Base-by-base conservation (phyloP, 2,329 filamentous ascomycete species). In the Biscogniauxia marginata region DNA sequence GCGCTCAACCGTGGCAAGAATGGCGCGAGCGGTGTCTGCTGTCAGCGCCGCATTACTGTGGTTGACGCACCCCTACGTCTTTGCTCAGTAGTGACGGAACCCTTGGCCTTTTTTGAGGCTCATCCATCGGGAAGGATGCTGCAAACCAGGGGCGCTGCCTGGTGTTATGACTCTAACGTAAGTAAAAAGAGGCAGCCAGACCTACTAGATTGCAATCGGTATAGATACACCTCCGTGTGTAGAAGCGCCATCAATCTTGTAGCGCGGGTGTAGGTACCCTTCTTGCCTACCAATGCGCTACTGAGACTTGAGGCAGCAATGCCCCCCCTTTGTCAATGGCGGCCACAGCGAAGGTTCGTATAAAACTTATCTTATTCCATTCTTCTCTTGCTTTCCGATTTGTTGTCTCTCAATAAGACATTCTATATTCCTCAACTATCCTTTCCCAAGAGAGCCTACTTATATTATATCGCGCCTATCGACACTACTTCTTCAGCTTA, bases 291-390 rank as follows among this genome's bases (percentile, higher is more conserved):
- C 25, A 30, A 30, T 30, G 25, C 13, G 30, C 53, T 56, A 16
- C 53, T 48, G 23, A 55, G n/a, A 52, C 58, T 56, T 50, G 62
- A 64, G 60, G 62, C 62, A 62, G 49, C 60, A 59, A 55, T 39
- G 30, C 30, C 30, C 30, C 30, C 55, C 49, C 55, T 61, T 57
- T 47, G 34, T 57, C 22, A 58, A 64, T 60, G 56, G 55, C 49
- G 55, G 50, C 20, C 46, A 25, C 34, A 43, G 50, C 49, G 50
- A 47, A 9, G 7, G 50, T 46, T 55, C 45, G 20, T 59, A 59
- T 62, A 60, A 62, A 52, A 54, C 9, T 54, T 56, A 20, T 48
- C 18, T 51, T 51, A 22, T 44, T 39, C 53, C 53, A 49, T 59
- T 46, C 23, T 25, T 46, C 16, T 23, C 23, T 39, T 16, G 58